phyloP scores from a whole-genome alignment of 371 early-diverging fungal species.

The Mortierella polycephala region DNA sequence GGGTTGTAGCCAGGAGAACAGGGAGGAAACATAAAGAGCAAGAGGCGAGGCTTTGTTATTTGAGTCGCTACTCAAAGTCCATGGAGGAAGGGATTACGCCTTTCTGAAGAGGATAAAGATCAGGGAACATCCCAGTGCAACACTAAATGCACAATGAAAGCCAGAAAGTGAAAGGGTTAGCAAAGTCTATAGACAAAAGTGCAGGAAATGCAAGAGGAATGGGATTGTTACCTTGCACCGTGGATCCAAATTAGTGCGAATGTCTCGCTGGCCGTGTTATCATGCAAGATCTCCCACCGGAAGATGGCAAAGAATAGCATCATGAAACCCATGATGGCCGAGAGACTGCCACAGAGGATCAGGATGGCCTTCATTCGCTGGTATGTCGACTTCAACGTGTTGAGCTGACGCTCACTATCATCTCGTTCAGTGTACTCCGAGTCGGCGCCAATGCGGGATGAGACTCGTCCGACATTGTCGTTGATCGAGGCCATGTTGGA shows the following conservation, averaged over 20 bases:
- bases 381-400: conserved; percentile 50
- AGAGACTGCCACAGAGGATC: conserved; percentile 51
- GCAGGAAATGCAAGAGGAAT: background rate
- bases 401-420: conserved; percentile 51
- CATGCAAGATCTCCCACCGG: conserved; percentile 35
- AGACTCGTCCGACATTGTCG: conserved; percentile 49
- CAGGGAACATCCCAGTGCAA: conserved; percentile 48
- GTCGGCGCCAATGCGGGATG: conserved; percentile 42
- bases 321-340: conserved; percentile 51
- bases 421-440: conserved; percentile 52
- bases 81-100: too few relatives aligned
- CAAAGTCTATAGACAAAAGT: background rate
- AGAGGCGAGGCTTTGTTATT: background rate
- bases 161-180: too few relatives aligned
- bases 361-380: conserved; percentile 50
- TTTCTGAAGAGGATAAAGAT: conserved; percentile 54
- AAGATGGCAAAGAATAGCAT: conserved; percentile 54
- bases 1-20: background rate
- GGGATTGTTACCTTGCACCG: conserved; percentile 38
- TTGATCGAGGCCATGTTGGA: conserved; percentile 54
- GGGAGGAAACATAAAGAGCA: background rate
- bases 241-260: conserved; percentile 54
- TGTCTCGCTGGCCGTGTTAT: conserved; percentile 37
- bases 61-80: too few relatives aligned
- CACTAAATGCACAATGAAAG: too few relatives aligned